Evolutionary conservation across 2,329 filamentous ascomycete genomes (phyloP), one percentile per base, ranked within the genome.

Genomic region (Plenodomus biglobosus): DNA sequence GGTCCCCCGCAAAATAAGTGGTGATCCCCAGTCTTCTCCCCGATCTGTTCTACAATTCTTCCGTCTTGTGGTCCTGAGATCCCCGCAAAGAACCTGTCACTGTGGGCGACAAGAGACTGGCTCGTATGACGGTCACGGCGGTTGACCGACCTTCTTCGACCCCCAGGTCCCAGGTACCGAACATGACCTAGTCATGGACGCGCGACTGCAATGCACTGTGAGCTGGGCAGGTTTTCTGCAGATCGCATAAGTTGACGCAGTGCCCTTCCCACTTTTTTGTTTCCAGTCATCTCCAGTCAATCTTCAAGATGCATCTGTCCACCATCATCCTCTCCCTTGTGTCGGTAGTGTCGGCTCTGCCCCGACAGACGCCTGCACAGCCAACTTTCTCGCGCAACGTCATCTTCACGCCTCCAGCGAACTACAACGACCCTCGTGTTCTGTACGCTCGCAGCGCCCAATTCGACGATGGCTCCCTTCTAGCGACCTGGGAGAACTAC

Each of bases 401-500:
- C 17, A 66, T 79, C 51, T 79, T 73, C 55, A 61, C 64, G 6
- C 76, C 77, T 7, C 75, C 76, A 3, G 42, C 50, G 11, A 65
- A 73, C 55, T 79, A 76, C 59, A 76, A 63, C 20, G 66, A 75
- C 34, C 77, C 76, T 1, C 72, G 78, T 13, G 77, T 76, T 0
- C 72, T 81, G 11, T 82, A 82, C 57, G 78, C 79, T 2, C 77
- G 79, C 22, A 78, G 75, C 16, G 73, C 74, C 4, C 71, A 79
- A 38, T 67, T 78, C 42, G 66, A 74, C 16, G 69, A 76, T 20
- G 70, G 74, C 44, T 65, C 69, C 36, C 64, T 82, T 2, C 74
- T 81, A 8, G 75, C 77, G 10, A 81, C 78, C 19, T 82, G 78
- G 78, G 78, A 81, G 55, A 80, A 80, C 62, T 80, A 80, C 64